A percentile compares a stretch with the other conserved stretches of the same genome.
Conservation (phyloP, 495 filamentous ascomycete species). For the Daldinia concentrica region DNA sequence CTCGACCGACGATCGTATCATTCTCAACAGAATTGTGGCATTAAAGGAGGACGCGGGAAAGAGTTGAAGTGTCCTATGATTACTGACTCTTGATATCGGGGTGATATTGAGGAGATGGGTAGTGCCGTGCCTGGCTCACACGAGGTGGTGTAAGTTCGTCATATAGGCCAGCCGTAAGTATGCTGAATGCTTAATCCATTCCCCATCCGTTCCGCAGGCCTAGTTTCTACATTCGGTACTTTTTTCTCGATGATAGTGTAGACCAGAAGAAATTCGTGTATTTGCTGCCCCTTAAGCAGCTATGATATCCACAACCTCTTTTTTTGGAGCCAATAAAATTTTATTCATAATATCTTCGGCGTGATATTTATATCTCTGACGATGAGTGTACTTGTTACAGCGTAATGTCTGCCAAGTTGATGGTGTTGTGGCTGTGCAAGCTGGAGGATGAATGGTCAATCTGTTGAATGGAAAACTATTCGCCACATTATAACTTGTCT, state of each 20-base stretch:
- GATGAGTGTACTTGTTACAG: not conserved
- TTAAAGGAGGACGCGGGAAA: conserved; percentile 90
- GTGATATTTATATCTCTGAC: too few relatives aligned
- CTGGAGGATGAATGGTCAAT: conserved; percentile 10
- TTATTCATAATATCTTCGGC: too few relatives aligned
- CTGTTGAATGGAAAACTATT: too few relatives aligned
- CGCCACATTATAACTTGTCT: too few relatives aligned
- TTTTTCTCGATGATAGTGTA: not conserved
- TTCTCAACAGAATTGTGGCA: conserved; percentile 91
- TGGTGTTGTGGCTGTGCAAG: conserved; percentile 23
- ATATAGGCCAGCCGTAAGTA: not conserved
- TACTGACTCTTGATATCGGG: not conserved
- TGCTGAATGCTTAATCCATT: not conserved
- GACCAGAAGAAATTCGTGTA: not conserved
- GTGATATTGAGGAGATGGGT: not conserved
- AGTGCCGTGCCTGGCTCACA: not conserved
- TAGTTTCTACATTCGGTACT: not conserved
- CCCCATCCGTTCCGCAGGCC: not conserved
- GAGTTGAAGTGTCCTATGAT: conserved; percentile 46
- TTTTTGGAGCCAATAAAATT: not conserved
- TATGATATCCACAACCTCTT: not conserved
- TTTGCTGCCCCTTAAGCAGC: not conserved
- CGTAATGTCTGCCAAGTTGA: not conserved
- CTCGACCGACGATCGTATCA: conserved; percentile 75
- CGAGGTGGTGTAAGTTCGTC: not conserved